phyloP scores from a whole-genome alignment of 2,329 filamentous ascomycete genomes.

The Stemphylium lycopersici region DNA sequence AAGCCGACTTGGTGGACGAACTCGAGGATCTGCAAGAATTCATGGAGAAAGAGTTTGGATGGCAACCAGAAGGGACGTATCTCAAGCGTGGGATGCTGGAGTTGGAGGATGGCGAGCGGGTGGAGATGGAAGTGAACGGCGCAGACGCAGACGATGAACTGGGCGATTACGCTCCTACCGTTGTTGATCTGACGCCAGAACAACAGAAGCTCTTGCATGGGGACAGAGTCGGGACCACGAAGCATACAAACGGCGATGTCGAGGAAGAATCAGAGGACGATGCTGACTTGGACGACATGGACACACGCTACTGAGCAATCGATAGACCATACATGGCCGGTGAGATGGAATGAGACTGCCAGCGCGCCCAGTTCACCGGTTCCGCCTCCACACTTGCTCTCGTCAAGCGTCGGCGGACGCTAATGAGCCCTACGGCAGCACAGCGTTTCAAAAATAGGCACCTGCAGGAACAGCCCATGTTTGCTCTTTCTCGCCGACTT shows the following conservation, averaged over 20 bases:
- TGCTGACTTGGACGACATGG: constrained; percentile 48
- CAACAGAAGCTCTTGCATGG: constrained; percentile 49
- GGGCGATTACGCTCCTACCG: constrained; percentile 67
- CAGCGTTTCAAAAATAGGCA: constrained; percentile 10
- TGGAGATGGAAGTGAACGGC: constrained; percentile 63
- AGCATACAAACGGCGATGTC: constrained; percentile 26
- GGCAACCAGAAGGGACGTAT: constrained; percentile 62
- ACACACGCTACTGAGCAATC: constrained; percentile 43
- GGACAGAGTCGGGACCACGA: constrained; percentile 26
- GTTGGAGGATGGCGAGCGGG: constrained; percentile 67
- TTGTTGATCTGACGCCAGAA: constrained; percentile 61
- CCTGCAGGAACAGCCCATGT: constrained; percentile 3
- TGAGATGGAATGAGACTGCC: constrained; percentile 20
- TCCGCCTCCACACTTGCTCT: not conserved
- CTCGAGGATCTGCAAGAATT: constrained; percentile 62
- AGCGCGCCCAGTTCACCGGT: constrained; percentile 6
- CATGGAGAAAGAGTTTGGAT: constrained; percentile 61
- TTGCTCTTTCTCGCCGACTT: not conserved
- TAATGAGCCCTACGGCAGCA: constrained; percentile 5
- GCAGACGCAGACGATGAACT: constrained; percentile 67
- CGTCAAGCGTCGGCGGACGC: not conserved
- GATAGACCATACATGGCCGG: constrained; percentile 28
- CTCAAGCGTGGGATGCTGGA: constrained; percentile 64
- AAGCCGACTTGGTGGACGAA: constrained; percentile 57
- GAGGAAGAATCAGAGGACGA: constrained; percentile 48